Evolutionary conservation across 352 stramenopile genomes (phyloP).

Genomic region (Pythium volutum): DNA sequence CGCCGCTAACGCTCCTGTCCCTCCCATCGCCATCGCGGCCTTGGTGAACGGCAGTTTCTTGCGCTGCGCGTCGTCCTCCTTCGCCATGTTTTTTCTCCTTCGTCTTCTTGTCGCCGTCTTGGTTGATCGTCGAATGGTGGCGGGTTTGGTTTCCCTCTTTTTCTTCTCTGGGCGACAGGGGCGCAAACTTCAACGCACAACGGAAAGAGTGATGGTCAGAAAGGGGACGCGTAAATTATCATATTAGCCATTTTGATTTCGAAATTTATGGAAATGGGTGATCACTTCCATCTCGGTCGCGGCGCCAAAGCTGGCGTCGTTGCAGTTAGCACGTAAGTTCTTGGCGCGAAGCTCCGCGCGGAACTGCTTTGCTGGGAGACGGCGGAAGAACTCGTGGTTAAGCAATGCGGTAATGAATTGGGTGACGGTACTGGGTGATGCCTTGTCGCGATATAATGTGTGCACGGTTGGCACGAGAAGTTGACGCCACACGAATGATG

Average conservation of each 20-base stretch:
- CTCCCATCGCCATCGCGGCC: neutral
- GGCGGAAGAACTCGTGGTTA: conserved; percentile 26
- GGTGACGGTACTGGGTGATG: neutral
- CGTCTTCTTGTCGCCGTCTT: neutral
- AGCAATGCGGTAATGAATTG: conserved; percentile 31
- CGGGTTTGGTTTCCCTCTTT: conserved; percentile 4
- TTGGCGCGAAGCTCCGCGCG: conserved; percentile 46
- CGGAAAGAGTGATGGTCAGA: conserved; percentile 21
- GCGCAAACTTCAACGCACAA: conserved; percentile 15
- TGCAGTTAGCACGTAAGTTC: conserved; percentile 35
- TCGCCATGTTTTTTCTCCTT: neutral
- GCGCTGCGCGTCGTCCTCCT: conserved; percentile 1
- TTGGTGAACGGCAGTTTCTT: conserved; percentile 6
- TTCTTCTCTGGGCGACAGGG: conserved; percentile 1
- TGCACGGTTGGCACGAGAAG: conserved; percentile 38
- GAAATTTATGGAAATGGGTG: conserved; percentile 42
- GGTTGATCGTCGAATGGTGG: neutral
- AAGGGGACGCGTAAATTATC: neutral
- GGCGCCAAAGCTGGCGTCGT: conserved; percentile 30
- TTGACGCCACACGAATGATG: conserved; percentile 49
- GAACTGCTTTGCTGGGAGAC: conserved; percentile 53
- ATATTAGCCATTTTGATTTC: conserved; percentile 16
- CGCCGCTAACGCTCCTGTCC: neutral
- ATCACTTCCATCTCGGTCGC: conserved; percentile 43
- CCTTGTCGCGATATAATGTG: conserved; percentile 2